Evolutionary conservation across 345 rosid species (phyloP), one percentile per base, ranked within the genome.

Genomic region (Passiflora organensis): DNA sequence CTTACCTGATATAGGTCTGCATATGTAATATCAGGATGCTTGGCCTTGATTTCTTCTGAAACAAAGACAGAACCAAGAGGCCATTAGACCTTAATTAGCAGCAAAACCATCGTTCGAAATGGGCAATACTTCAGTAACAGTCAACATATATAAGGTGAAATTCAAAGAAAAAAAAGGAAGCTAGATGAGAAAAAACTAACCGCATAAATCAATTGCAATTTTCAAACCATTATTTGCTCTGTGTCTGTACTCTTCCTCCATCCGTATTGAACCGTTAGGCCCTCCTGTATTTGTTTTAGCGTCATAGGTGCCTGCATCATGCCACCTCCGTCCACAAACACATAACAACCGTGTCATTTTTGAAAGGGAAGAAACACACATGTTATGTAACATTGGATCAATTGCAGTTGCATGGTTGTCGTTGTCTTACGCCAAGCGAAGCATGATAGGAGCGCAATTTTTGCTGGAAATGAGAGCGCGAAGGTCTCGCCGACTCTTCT

Each of bases 381-480:
- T 13, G 28, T 18, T 42, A 17, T 5, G 22, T 14, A 53, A 34
- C 6, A 13, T 53, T 16, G 24, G 14, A n/a, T n/a, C n/a, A n/a
- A n/a, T n/a, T n/a, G n/a, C n/a, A n/a, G n/a, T n/a, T n/a, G n/a
- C n/a, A n/a, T n/a, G n/a, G n/a, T n/a, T n/a, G n/a, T n/a, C n/a
- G n/a, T n/a, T n/a, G n/a, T n/a, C n/a, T 62, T 91, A 91, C 97
- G 96, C 91, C 38, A 91, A 80, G 72, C 96, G 96, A 48, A 91
- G 96, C 86, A 91, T 79, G 59, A 91, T 63, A 52, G 96, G 91
- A 70, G 96, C 86, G 41, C 95, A 91, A 56, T 60, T 73, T 44
- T 62, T 76, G 68, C 65, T 70, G 48, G 72, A 79, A 66, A 91
- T 85, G 59, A 91, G 87, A 69, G 78, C 81, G 6, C 97, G 81